Conservation (phyloP, 768 basidiomycete species). For the Termitomyces sp. region DNA sequence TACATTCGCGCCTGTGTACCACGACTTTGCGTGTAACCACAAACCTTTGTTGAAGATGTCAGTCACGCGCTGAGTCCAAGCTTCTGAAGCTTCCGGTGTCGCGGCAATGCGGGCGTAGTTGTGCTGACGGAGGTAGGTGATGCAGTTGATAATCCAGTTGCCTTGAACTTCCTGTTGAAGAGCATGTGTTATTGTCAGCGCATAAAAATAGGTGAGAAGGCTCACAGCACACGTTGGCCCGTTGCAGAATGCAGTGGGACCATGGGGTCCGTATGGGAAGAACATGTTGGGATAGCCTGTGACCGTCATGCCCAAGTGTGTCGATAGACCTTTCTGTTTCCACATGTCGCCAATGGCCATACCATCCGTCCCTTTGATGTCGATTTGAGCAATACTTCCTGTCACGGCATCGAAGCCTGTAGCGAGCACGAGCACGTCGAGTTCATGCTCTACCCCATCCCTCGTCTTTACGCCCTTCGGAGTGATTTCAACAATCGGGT, state of each 20-base stretch:
- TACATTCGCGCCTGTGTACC: slow-evolving; percentile 23
- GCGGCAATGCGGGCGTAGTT: slow-evolving; percentile 10
- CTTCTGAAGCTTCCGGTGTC: slow-evolving; percentile 8
- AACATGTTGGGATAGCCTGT: slow-evolving; percentile 22
- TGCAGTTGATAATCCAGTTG: slow-evolving; percentile 19
- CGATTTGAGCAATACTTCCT: slow-evolving; percentile 17
- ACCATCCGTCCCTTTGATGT: slow-evolving; percentile 17
- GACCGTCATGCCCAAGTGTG: slow-evolving; percentile 17
- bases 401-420: slow-evolving; percentile 23
- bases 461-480: slow-evolving; percentile 9
- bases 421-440: slow-evolving; percentile 20
- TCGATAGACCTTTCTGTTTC: slow-evolving; percentile 13
- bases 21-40: slow-evolving; percentile 17
- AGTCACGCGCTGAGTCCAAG: slow-evolving; percentile 10
- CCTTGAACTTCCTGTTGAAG: slow-evolving; percentile 19
- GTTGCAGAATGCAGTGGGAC: slow-evolving; percentile 20
- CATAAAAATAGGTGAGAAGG: background rate
- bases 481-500: slow-evolving; percentile 12
- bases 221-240: slow-evolving; percentile 20
- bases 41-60: slow-evolving; percentile 8
- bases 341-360: slow-evolving; percentile 17
- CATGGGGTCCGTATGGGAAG: slow-evolving; percentile 22
- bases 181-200: background rate
- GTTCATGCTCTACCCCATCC: slow-evolving; percentile 17
- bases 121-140: slow-evolving; percentile 14